Base-by-base conservation (phyloP, 2,329 filamentous ascomycete species). In the Mariannaea elegans region DNA sequence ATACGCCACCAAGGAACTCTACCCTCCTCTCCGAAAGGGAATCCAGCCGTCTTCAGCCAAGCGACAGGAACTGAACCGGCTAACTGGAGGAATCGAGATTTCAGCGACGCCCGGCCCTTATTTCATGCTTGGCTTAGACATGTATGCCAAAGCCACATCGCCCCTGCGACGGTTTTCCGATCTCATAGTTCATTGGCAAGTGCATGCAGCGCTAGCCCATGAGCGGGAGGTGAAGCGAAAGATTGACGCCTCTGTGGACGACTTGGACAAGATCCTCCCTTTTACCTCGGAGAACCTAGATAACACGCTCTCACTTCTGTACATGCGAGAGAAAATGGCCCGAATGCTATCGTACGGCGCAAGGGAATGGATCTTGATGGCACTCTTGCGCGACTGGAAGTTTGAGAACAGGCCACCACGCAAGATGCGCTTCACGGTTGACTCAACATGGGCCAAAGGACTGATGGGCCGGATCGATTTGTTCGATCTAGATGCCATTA, bases 161-260 rank as follows among this genome's bases (percentile, higher is more conserved):
- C 88, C 88, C 16, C 79, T 91, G n/a, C 85, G 88, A 31, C 83
- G 88, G 41, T 90, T 83, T 73, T 75, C 79, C 5, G 88, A 91
- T 72, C 75, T 90, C 45, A 71, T 90, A 29, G 81, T 84, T 2
- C 87, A 90, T 75, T 90, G 86, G 85, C 87, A 90, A 72, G 84
- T 90, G 62, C 83, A 89, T 68, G 83, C 82, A 2, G 82, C 85
- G 9, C 75, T 90, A 29, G 75, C 77, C 13, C 73, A 80, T 59
- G 81, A 84, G 65, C 77, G 80, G 8, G 67, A 76, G 34, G 62
- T 61, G 21, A 57, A 68, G 39, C 65, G 70, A 16, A 58, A 52
- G 13, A 62, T 77, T 32, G 66, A 73, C 23, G 50, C 68, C 7
- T 34, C 61, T 7, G 49, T 61, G 16, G 75, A 77, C 39, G 57